phyloP scores from a whole-genome alignment of 176 grass and related monocot genomes.

The Avena sativa region DNA sequence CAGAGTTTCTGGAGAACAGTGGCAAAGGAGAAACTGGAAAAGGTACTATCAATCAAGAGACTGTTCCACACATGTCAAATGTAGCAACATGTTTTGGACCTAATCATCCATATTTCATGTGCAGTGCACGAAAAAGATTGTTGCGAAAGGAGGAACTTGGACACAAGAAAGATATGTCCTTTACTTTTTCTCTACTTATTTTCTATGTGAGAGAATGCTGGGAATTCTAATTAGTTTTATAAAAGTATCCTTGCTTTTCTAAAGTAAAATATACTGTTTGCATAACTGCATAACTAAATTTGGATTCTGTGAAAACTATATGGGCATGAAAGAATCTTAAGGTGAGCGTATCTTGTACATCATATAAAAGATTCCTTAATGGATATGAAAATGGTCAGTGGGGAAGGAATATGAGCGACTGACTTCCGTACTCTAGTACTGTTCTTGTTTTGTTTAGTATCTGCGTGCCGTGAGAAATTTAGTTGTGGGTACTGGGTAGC shows the following conservation, averaged over 20 bases:
- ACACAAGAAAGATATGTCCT: conserved; percentile 60
- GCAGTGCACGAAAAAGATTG: conserved; percentile 43
- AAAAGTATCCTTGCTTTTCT: background rate
- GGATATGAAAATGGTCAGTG: background rate
- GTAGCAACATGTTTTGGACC: background rate
- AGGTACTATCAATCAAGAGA: conserved; percentile 40
- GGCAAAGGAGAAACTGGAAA: conserved; percentile 37
- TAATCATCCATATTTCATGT: conserved; percentile 43
- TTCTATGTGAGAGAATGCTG: conserved; percentile 11
- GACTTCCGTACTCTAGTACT: background rate
- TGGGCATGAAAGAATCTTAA: conserved; percentile 1
- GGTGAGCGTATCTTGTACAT: conserved; percentile 23
- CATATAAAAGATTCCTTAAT: conserved; percentile 11
- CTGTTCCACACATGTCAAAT: conserved; percentile 14
- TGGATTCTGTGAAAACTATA: background rate
- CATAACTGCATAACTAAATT: background rate
- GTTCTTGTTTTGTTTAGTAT: conserved; percentile 11
- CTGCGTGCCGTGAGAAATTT: background rate
- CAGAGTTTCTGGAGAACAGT: conserved; percentile 43
- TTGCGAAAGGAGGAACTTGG: conserved; percentile 48
- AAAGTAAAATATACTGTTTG: conserved; percentile 21
- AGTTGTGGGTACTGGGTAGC: background rate
- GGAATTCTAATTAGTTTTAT: background rate
- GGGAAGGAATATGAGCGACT: background rate
- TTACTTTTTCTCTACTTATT: conserved; percentile 36